Conservation (phyloP, 257 asterid species). For the Solanum chiquidenum region DNA sequence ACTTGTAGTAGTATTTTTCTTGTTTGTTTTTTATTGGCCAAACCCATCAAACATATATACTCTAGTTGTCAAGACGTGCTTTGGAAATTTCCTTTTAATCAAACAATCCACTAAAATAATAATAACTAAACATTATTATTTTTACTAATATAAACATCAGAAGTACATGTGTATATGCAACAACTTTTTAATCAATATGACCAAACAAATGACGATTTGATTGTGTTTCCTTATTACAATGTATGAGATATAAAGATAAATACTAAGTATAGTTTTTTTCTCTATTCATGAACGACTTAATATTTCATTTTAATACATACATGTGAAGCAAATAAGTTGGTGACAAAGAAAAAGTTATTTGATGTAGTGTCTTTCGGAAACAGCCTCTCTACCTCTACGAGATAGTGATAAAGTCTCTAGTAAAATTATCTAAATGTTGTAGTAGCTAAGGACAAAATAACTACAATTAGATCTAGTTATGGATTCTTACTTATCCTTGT, state of each 20-base stretch:
- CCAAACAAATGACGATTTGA: background rate
- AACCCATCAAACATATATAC: background rate
- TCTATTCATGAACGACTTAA: background rate
- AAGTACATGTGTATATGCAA: background rate
- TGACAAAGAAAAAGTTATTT: no score
- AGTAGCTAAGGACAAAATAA: background rate
- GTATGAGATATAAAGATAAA: background rate
- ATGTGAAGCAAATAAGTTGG: no score
- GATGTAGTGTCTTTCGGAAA: no score
- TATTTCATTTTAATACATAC: background rate
- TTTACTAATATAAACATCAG: background rate
- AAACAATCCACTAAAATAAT: background rate
- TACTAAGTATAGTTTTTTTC: no score
- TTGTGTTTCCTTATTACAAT: background rate
- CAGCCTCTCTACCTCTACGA: no score
- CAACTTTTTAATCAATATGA: background rate
- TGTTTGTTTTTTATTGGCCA: background rate
- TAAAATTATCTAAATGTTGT: background rate
- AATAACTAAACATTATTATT: background rate
- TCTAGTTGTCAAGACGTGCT: background rate
- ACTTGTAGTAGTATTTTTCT: background rate
- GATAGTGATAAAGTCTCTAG: no score
- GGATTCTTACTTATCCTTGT: background rate
- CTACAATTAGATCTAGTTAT: background rate
- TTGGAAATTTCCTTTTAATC: background rate